These are phyloP conservation scores for Colletotrichum ledebouriae DNA, from an alignment of 2,329 filamentous ascomycete species.

Conservation along the genomic window DNA sequence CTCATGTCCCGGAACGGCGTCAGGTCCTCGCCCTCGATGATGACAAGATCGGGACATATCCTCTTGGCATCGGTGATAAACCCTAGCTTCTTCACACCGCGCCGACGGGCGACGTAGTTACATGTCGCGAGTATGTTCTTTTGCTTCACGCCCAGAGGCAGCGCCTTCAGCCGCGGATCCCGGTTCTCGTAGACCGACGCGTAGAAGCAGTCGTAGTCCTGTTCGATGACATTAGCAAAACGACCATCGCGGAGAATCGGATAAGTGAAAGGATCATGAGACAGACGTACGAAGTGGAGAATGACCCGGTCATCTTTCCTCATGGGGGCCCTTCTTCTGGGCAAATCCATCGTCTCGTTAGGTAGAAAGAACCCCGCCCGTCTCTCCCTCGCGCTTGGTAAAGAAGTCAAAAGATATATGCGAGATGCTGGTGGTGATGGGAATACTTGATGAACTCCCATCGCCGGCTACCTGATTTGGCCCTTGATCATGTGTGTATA, in stretches of 20 bases:
- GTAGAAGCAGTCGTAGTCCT: constrained; percentile 95
- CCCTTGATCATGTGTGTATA: constrained; percentile 6
- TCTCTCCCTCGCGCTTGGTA: background rate
- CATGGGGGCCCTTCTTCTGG: constrained; percentile 52
- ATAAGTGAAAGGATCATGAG: constrained; percentile 23
- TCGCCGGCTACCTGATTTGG: constrained; percentile 4
- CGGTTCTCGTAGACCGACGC: constrained; percentile 90
- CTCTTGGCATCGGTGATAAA: constrained; percentile 84
- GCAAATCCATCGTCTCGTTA: constrained; percentile 49
- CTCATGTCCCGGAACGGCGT: constrained; percentile 88
- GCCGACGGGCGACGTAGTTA: constrained; percentile 89
- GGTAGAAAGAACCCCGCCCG: constrained; percentile 7
- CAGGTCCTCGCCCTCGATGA: constrained; percentile 89
- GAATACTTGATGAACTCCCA: constrained; percentile 7
- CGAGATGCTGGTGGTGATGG: background rate
- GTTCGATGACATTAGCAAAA: constrained; percentile 14
- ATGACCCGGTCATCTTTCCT: constrained; percentile 77
- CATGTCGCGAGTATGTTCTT: constrained; percentile 94
- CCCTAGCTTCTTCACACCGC: constrained; percentile 85
- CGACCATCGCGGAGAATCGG: too few species aligned
- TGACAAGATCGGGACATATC: constrained; percentile 85
- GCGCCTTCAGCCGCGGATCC: constrained; percentile 77
- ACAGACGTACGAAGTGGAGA: constrained; percentile 79
- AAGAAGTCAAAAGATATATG: background rate
- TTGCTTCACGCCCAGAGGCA: constrained; percentile 88